Base-by-base conservation (phyloP, 2,329 filamentous ascomycete genomes). In the Coniella lustricola region DNA sequence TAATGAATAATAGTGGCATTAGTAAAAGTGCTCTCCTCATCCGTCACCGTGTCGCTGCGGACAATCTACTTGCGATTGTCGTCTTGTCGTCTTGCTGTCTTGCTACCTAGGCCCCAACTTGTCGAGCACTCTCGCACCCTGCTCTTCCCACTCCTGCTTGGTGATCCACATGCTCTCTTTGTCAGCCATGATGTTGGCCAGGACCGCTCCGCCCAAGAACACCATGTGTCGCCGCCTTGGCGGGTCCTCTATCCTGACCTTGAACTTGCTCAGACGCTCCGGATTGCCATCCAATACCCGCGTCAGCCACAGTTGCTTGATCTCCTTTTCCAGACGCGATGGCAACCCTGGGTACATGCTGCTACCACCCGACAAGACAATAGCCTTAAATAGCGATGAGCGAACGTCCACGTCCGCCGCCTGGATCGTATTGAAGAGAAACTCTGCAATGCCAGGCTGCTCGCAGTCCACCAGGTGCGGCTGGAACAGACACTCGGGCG, bases 111-210 rank as follows among this genome's bases (percentile, higher is more conserved):
- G 88, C 13, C 93, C 93, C 60, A 98, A 75, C 76, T 97, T 98
- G 73, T 94, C 88, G 63, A 98, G 70, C 52, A 87, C 84, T 50
- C 85, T 78, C 33, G 85, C 65, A 34, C 93, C 93, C 66, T 96
- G 85, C 71, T 98, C 93, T 62, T 93, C 80, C 93, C 93, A 98
- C 70, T 98, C 93, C 62, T 87, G 79, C 76, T 95, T 95, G 59
- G 85, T 87, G 62, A 98, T 90, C 93, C 93, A 98, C 93, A 97
- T 97, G 66, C 85, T 87, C 67, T 96, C 89, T 73, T 96, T 97
- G 71, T 97, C 90, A 39, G 93, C 90, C 86, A 98, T 97, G 68
- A 98, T 94, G 66, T 97, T 97, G 59, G 93, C 93, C 61, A 98
- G 74, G 54, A 98, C 93, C 21, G 93, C 93, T 59, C 93, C 93